phyloP scores from a whole-genome alignment of 371 early-diverging fungal genomes.

The Mortierella sp. region DNA sequence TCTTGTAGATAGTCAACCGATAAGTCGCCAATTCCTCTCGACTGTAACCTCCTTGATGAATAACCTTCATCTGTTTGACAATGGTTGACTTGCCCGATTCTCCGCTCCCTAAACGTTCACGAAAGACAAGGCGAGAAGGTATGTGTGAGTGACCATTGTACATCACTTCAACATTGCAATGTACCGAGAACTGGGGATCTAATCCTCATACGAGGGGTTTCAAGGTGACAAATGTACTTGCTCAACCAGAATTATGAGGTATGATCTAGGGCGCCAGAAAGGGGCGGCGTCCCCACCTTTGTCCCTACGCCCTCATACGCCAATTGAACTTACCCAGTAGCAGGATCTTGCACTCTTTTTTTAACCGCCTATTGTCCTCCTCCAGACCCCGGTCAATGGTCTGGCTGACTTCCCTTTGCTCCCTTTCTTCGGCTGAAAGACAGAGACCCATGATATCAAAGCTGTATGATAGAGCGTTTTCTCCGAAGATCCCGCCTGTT shows the following conservation, averaged over 20 bases:
- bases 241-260: too few relatives aligned
- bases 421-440: constrained; percentile 73
- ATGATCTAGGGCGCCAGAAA: too few relatives aligned
- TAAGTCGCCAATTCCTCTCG: constrained; percentile 80
- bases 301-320: background rate
- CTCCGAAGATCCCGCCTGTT: background rate
- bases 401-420: constrained; percentile 62
- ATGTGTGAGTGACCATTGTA: background rate
- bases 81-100: constrained; percentile 95
- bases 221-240: too few relatives aligned
- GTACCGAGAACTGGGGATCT: too few relatives aligned
- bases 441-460: constrained; percentile 67
- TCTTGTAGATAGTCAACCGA: constrained; percentile 81
- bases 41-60: constrained; percentile 89
- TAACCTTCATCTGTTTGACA: constrained; percentile 94
- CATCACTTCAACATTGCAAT: background rate
- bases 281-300: background rate
- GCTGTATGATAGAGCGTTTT: constrained; percentile 2
- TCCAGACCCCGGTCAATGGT: constrained; percentile 72
- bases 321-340: constrained; percentile 65
- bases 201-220: too few relatives aligned
- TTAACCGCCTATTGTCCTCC: constrained; percentile 62
- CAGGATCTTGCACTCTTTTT: constrained; percentile 79
- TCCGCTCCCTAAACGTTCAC: constrained; percentile 73
- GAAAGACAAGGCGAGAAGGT: constrained; percentile 2